Base-by-base conservation (phyloP, 2,329 filamentous ascomycete genomes). In the Trichocomaceae sp. region DNA sequence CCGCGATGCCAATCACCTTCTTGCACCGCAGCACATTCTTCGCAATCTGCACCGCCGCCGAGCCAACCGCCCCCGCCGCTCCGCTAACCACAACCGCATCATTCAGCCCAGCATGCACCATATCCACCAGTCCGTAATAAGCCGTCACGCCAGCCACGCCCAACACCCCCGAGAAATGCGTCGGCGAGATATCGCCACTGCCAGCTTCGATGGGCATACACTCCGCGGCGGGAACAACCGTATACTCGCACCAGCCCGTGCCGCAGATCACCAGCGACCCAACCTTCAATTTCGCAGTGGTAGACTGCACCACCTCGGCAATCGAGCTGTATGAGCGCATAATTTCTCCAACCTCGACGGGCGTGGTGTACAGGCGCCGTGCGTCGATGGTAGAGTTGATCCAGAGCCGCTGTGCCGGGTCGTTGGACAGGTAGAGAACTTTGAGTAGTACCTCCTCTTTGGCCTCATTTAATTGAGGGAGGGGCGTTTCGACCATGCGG, bases 1-100 rank as follows among this genome's bases (percentile, higher is more conserved):
- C 47, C 15, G 47, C 47, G 17, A 50, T 50, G 35, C 47, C 47
- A 37, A 50, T 50, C 9, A 50, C 47, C 15, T 48, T 48, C n/a
- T 23, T n/a, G 20, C 47, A 50, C 19, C 47, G 33, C 22, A 50
- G 35, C 47, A 50, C 35, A n/a, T 50, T 50, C 50, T 57, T 58
- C 5, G 57, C 57, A 26, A 58, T 48, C 55, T 58, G 57, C 10
- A 58, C 57, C 10, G 45, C 57, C 22, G 54, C 42, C 15, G 31
- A 45, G 23, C 57, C 57, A 17, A 57, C 55, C 2, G 57, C 55
- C 9, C 57, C 57, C 7, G 55, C 55, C 1, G 57, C 57, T 31
- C 55, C 57, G 29, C 37, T 48, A 17, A 58, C 23, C 13, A 58
- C 49, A 41, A 58, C 47, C 5, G 55, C 44, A 37, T 58, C 57